These are phyloP conservation scores for Irpex sp. DNA, from an alignment of 1,284 basidiomycete genomes.

Conservation along the genomic window DNA sequence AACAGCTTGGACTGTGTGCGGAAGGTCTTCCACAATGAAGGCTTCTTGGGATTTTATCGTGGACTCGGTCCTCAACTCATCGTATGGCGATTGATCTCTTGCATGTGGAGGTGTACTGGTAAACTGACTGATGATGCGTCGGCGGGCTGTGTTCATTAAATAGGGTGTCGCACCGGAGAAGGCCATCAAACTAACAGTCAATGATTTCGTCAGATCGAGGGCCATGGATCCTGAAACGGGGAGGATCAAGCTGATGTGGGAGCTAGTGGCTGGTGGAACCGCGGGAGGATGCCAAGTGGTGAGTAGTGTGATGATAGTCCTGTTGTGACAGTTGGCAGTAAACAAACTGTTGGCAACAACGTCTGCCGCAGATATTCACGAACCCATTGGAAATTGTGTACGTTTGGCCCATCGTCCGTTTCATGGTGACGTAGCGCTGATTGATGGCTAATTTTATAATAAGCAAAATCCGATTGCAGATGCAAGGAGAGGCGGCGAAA, in stretches of 20 bases:
- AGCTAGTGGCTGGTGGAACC: slow-evolving; percentile 87
- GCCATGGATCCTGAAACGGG: slow-evolving; percentile 95
- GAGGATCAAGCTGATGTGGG: slow-evolving; percentile 83
- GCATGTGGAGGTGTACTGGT: not conserved
- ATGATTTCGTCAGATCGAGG: slow-evolving; percentile 85
- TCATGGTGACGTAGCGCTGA: slow-evolving; percentile 1
- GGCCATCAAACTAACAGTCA: slow-evolving; percentile 95
- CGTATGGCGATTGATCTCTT: slow-evolving; percentile 40
- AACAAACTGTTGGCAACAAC: slow-evolving; percentile 11
- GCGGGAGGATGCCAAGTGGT: slow-evolving; percentile 98
- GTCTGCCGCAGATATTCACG: slow-evolving; percentile 73
- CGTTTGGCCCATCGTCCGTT: slow-evolving; percentile 21
- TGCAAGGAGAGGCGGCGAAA: slow-evolving; percentile 94
- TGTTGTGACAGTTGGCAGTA: slow-evolving; percentile 5
- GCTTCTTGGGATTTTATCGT: slow-evolving; percentile 92
- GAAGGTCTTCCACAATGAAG: slow-evolving; percentile 95
- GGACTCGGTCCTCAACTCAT: slow-evolving; percentile 95
- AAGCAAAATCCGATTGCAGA: slow-evolving; percentile 95
- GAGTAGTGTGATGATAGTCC: slow-evolving; percentile 31
- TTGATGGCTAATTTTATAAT: slow-evolving; percentile 4
- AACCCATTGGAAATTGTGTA: slow-evolving; percentile 95
- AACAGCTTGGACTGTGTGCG: slow-evolving; percentile 92
- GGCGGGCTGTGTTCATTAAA: not conserved
- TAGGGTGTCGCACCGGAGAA: slow-evolving; percentile 98
- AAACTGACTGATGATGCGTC: not conserved